Percentiles rank a stretch among this genome's conserved stretches.
Conservation (phyloP, 1,284 basidiomycete genomes). For the Xerocomus nothofagi region DNA sequence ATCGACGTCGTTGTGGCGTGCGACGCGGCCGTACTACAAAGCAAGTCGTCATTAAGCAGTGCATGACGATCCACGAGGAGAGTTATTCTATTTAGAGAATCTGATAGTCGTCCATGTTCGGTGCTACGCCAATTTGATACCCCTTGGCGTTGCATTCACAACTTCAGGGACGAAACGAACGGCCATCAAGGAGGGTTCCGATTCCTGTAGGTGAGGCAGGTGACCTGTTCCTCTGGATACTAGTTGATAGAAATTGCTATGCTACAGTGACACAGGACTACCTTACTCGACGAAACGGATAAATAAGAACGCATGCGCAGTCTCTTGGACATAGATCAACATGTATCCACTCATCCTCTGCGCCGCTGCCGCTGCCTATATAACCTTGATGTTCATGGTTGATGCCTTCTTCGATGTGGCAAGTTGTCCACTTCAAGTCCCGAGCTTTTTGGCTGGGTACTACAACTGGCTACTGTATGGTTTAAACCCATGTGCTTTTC, state of each 20-base stretch:
- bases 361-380: neutral
- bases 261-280: neutral
- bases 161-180: neutral
- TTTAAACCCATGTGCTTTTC: conserved; percentile 19
- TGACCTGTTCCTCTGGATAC: neutral
- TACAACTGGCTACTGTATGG: conserved; percentile 20
- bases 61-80: neutral
- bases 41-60: neutral
- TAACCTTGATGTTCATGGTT: neutral
- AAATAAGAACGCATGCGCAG: conserved; percentile 3
- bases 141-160: neutral
- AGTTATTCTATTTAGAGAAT: neutral
- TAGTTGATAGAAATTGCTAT: too few species aligned
- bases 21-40: neutral
- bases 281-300: conserved; percentile 1
- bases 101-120: neutral
- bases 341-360: conserved; percentile 9
- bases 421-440: conserved; percentile 4
- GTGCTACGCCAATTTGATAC: neutral
- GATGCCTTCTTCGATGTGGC: neutral
- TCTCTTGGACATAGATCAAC: neutral
- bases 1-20: neutral
- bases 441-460: conserved; percentile 15
- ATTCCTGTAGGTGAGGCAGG: neutral
- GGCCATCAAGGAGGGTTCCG: neutral